A percentile compares a stretch with the other conserved stretches of the same genome.
Evolutionary conservation across 371 early-diverging fungal species (phyloP).

Genomic region (Batkoa obscura): DNA sequence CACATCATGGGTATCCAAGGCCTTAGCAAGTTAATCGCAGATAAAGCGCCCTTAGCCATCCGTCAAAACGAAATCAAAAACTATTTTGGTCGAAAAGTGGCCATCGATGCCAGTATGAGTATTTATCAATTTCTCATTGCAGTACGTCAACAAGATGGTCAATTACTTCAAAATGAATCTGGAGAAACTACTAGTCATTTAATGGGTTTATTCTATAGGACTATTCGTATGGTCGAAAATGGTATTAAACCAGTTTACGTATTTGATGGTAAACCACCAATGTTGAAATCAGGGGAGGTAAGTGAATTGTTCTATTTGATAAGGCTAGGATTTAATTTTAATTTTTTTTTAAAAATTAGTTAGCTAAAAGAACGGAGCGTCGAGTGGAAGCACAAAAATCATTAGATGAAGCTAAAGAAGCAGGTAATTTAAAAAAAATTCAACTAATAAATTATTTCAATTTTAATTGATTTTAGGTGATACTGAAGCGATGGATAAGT

Average conservation of each 20-base stretch:
- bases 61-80: conserved; percentile 68
- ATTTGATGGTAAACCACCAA: conserved; percentile 99
- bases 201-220: conserved; percentile 97
- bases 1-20: conserved; percentile 92
- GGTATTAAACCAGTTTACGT: conserved; percentile 98
- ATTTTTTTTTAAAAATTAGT: conserved; percentile 18
- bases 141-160: conserved; percentile 82
- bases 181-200: conserved; percentile 97
- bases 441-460: too few species aligned
- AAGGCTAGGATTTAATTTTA: background rate
- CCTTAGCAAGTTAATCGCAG: conserved; percentile 84
- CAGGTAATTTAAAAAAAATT: too few species aligned
- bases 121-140: conserved; percentile 99
- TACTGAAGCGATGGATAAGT: conserved; percentile 72
- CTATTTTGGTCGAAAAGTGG: conserved; percentile 93
- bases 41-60: conserved; percentile 74
- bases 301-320: background rate
- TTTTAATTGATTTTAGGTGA: conserved; percentile 36
- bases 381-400: conserved; percentile 69
- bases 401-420: conserved; percentile 68
- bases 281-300: conserved; percentile 85
- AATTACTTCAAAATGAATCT: conserved; percentile 62
- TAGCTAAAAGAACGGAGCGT: conserved; percentile 72
- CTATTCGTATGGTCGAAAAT: conserved; percentile 94
- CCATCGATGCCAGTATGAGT: conserved; percentile 96